Evolutionary conservation across 805 yeast species (phyloP).

Genomic region (Candida sithepensis): DNA sequence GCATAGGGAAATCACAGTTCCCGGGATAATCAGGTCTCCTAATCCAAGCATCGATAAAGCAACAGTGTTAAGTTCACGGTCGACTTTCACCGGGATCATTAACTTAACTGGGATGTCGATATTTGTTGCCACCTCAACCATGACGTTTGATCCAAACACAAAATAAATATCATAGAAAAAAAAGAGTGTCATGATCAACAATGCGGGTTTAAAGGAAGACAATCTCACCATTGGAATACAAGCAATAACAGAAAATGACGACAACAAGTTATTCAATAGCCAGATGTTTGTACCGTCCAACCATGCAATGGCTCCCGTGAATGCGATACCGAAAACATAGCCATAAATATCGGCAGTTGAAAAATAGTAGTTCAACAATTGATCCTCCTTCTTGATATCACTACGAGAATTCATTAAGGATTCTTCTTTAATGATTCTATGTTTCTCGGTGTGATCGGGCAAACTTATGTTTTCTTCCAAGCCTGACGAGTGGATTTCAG

Average conservation of each 20-base stretch:
- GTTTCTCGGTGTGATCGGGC: conserved; percentile 29
- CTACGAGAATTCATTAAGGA: conserved; percentile 19
- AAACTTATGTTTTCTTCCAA: conserved; percentile 29
- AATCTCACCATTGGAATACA: conserved; percentile 38
- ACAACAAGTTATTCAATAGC: conserved; percentile 43
- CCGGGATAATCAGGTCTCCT: conserved; percentile 67
- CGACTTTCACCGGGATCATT: conserved; percentile 36
- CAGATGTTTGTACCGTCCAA: conserved; percentile 36
- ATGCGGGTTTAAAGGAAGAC: conserved; percentile 43
- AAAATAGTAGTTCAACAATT: conserved; percentile 33
- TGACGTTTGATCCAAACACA: conserved; percentile 59
- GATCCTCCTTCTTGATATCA: conserved; percentile 26
- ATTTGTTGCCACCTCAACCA: conserved; percentile 58
- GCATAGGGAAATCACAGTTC: conserved; percentile 47
- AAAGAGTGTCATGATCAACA: conserved; percentile 43
- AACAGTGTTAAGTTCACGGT: conserved; percentile 15
- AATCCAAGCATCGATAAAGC: conserved; percentile 48
- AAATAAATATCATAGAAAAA: conserved; percentile 64
- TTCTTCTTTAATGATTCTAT: conserved; percentile 28
- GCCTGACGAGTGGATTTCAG: conserved; percentile 36
- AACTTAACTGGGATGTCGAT: conserved; percentile 54
- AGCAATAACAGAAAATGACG: conserved; percentile 40
- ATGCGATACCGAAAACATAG: conserved; percentile 13
- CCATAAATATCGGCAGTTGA: conserved; percentile 31
- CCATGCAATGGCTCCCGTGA: conserved; percentile 9